Base-by-base conservation (phyloP, 2,329 filamentous ascomycete species). In the Scolecobasidium constrictum region DNA sequence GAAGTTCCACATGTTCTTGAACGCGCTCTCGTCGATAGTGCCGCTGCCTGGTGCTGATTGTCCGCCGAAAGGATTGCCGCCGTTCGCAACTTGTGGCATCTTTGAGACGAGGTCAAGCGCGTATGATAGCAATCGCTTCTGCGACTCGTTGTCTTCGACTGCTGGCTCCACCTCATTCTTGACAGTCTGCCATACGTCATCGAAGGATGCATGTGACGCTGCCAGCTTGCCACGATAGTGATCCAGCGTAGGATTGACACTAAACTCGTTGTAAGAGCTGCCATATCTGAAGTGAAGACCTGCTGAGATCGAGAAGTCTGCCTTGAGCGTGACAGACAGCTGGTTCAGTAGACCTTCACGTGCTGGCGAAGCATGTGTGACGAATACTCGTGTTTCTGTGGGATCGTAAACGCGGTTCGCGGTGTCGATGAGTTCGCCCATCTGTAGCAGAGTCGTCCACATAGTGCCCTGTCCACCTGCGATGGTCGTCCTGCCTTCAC, bases 1-100 rank as follows among this genome's bases (percentile, higher is more conserved):
- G 68, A 98, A 98, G 65, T 98, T 98, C 92, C 92, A 98, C 92
- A 96, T 96, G 62, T 98, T 98, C 72, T 98, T 98, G 75, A 98
- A 98, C 1, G 92, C 92, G 55, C 88, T 95, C 69, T 98, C 92
- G 49, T 98, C 92, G 15, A 98, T 87, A 56, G 94, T 85, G 22
- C 92, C 92, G 40, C 86, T 81, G 45, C 77, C 75, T 42, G 72
- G 79, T 39, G 79, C 77, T 42, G 81, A 77, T 21, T 86, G 85
- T 12, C 90, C 90, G 35, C 92, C 92, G 56, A 98, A 98, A 4
- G 92, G 92, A 60, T 96, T 96, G 17, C 92, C 92, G 43, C 92
- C 92, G 47, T 90, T 93, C 28, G 92, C 92, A 26, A 87, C 88
- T 11, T 80, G 82, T 9, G 92, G 92, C 92, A 98, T 98, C 73